Evolutionary conservation across 768 basidiomycete species (phyloP).

Genomic region (Mrakia gelida): DNA sequence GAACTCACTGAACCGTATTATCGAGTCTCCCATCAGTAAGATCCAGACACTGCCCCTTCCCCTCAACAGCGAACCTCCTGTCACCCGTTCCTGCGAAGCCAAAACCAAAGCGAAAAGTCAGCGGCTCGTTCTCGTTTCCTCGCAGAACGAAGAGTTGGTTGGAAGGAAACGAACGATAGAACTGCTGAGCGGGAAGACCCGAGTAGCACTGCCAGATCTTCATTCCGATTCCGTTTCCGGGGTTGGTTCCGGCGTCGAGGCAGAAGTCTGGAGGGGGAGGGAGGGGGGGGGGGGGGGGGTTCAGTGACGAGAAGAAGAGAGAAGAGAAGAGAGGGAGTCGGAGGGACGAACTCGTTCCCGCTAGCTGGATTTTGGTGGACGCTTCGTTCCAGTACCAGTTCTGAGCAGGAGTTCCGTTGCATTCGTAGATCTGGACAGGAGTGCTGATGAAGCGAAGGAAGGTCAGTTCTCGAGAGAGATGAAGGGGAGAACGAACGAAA

Average conservation of each 20-base stretch:
- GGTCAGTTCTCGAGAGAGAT: neutral
- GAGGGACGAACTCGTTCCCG: neutral
- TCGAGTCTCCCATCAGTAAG: constrained; percentile 34
- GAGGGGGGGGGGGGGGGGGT: neutral
- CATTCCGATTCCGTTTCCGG: constrained; percentile 1
- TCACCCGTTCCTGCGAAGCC: constrained; percentile 31
- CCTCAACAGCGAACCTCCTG: constrained; percentile 33
- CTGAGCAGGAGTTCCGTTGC: constrained; percentile 14
- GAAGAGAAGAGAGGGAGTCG: neutral
- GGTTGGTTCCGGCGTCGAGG: constrained; percentile 11
- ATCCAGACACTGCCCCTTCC: constrained; percentile 43
- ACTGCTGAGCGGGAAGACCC: constrained; percentile 36
- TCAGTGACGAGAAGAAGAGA: neutral
- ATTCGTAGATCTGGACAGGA: constrained; percentile 17
- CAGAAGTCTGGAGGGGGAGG: neutral
- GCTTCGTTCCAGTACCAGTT: neutral
- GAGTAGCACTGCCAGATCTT: constrained; percentile 34
- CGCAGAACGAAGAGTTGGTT: too few species aligned
- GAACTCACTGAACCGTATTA: neutral
- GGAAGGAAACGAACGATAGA: constrained; percentile 30
- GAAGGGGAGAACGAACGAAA: too few species aligned
- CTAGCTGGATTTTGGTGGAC: neutral
- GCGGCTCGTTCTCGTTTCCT: too few species aligned
- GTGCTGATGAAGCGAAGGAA: neutral
- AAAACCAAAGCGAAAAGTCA: neutral